These are phyloP conservation scores for Umbelopsis vinacea DNA, from an alignment of 192 early-diverging fungal genomes.

Conservation along the genomic window DNA sequence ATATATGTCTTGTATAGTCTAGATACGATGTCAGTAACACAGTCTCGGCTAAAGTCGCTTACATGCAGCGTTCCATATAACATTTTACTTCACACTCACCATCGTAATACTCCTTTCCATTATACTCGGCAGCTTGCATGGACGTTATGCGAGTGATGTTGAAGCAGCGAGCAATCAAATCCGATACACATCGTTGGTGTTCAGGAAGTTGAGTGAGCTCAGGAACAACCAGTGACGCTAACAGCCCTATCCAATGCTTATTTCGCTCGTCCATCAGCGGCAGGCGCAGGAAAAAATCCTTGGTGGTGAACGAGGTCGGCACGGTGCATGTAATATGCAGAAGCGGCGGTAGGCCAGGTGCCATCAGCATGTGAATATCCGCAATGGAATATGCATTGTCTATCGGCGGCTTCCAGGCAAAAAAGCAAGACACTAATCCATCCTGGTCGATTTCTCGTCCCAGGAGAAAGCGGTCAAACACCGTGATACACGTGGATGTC, in stretches of 20 bases:
- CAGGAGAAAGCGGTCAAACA: slow-evolving; percentile 7
- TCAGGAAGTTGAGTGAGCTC: background rate
- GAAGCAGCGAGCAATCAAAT: background rate
- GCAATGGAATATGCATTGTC: background rate
- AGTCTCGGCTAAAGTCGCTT: too few species aligned
- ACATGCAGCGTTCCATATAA: too few species aligned
- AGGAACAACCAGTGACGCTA: background rate
- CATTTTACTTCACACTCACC: background rate
- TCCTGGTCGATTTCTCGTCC: slow-evolving; percentile 14
- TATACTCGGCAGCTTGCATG: slow-evolving; percentile 12
- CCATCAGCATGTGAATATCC: background rate
- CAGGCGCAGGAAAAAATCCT: background rate
- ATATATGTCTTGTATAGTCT: slow-evolving; percentile 9
- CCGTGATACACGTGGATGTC: slow-evolving; percentile 13
- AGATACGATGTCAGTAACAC: background rate
- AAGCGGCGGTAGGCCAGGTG: background rate
- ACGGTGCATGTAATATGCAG: background rate
- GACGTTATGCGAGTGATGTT: background rate
- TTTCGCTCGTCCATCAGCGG: background rate
- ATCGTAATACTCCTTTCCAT: slow-evolving; percentile 15
- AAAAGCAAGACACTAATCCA: background rate
- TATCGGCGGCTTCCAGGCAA: slow-evolving; percentile 5
- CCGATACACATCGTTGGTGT: background rate
- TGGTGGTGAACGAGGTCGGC: background rate
- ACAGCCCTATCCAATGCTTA: slow-evolving; percentile 1